Evolutionary conservation across 1,284 basidiomycete genomes (phyloP).

Genomic region (Ceratorhiza oryzae-sativae): DNA sequence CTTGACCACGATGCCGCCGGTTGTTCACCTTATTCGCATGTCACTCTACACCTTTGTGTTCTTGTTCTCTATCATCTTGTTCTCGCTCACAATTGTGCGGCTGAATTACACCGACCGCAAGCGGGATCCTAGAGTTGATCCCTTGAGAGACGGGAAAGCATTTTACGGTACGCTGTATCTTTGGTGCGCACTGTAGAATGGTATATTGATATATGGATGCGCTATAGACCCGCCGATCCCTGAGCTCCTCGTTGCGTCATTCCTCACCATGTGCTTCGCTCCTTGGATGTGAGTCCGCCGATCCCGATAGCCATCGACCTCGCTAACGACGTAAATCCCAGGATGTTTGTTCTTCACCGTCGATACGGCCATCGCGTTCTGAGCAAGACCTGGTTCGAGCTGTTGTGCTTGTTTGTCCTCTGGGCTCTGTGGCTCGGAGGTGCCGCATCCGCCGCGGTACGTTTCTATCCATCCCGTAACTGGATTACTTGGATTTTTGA

Average conservation of each 20-base stretch:
- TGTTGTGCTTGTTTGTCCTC: constrained; percentile 16
- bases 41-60: constrained; percentile 9
- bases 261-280: constrained; percentile 32
- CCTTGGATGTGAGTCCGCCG: constrained; percentile 23
- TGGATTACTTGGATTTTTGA: not conserved
- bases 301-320: not conserved
- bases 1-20: constrained; percentile 11
- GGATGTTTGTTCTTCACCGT: constrained; percentile 25
- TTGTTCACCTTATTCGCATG: constrained; percentile 6
- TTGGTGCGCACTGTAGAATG: not conserved
- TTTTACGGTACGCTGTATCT: constrained; percentile 12
- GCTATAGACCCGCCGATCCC: constrained; percentile 22
- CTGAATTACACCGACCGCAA: constrained; percentile 28
- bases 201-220: not conserved
- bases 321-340: not conserved
- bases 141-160: constrained; percentile 19
- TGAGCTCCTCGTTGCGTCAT: constrained; percentile 15
- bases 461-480: not conserved
- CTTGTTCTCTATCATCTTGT: constrained; percentile 27
- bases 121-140: constrained; percentile 22
- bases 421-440: constrained; percentile 33
- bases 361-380: constrained; percentile 28
- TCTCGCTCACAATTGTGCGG: constrained; percentile 29
- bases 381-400: constrained; percentile 36
- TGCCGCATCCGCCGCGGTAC: constrained; percentile 18